phyloP scores from a whole-genome alignment of 129 eudicot genomes.

The Gnaphalium uliginosum region DNA sequence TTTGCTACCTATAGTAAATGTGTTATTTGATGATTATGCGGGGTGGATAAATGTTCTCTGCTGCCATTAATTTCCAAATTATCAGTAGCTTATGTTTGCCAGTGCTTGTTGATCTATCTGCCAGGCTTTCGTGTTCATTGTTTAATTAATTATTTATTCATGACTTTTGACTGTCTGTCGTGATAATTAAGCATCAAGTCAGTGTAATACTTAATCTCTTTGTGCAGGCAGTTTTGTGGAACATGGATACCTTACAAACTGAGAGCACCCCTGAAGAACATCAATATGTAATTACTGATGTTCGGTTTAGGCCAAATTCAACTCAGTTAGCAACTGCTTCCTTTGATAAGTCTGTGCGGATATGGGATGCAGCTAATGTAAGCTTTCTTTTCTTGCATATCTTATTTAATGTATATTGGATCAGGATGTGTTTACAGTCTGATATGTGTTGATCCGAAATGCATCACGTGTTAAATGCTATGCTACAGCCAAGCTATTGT shows the following conservation, averaged over 20 bases:
- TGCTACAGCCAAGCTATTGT: conserved; percentile 87
- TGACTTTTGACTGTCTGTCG: conserved; percentile 3
- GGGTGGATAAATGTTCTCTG: conserved; percentile 3
- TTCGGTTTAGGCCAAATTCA: conserved; percentile 93
- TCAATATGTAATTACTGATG: conserved; percentile 72
- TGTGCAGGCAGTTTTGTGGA: conserved; percentile 91
- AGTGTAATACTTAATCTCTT: conserved; percentile 2
- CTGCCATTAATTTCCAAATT: conserved; percentile 9
- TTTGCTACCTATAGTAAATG: too few species aligned
- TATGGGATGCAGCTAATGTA: conserved; percentile 99
- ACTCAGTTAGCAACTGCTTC: conserved; percentile 96
- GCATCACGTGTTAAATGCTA: neutral
- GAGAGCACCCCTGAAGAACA: conserved; percentile 97
- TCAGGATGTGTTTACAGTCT: neutral
- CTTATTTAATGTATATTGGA: neutral
- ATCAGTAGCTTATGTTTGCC: conserved; percentile 16
- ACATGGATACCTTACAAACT: conserved; percentile 86
- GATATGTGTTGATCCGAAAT: conserved; percentile 9
- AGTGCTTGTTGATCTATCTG: neutral
- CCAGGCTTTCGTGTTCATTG: neutral
- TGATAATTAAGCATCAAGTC: conserved; percentile 6
- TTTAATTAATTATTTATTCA: neutral
- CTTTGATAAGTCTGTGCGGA: conserved; percentile 76
- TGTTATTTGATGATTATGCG: neutral
- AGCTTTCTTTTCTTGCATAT: conserved; percentile 21